A percentile compares a stretch with the other conserved stretches of the same genome.
These are phyloP conservation scores for Corymbia citriodora DNA, from an alignment of 441 rosid genomes.

Conservation along the genomic window DNA sequence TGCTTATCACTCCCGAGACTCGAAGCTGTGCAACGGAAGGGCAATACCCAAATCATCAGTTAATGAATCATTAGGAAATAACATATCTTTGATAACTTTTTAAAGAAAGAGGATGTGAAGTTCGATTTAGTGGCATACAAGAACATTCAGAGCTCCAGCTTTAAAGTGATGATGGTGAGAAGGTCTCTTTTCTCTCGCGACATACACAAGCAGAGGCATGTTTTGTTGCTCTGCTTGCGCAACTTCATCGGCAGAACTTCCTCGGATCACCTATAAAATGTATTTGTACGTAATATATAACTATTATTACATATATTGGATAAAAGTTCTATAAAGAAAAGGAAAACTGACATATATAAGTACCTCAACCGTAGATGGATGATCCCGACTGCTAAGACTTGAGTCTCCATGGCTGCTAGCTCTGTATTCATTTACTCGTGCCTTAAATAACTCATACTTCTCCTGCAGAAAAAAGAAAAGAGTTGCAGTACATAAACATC, in stretches of 20 bases:
- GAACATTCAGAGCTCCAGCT: slow-evolving; percentile 49
- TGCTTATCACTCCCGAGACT: slow-evolving; percentile 32
- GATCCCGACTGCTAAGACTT: neutral
- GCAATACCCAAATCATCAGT: neutral
- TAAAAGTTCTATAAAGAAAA: neutral
- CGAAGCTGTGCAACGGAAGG: slow-evolving; percentile 19
- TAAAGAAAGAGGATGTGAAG: neutral
- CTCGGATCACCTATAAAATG: slow-evolving; percentile 17
- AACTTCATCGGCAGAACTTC: neutral
- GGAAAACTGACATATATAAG: neutral
- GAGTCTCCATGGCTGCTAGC: neutral
- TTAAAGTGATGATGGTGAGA: slow-evolving; percentile 32
- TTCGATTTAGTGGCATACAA: slow-evolving; percentile 12
- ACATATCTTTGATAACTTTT: neutral
- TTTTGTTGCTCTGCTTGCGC: neutral
- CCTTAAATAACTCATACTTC: slow-evolving; percentile 21
- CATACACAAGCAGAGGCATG: slow-evolving; percentile 39
- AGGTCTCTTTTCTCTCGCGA: slow-evolving; percentile 43
- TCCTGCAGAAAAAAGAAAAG: slow-evolving; percentile 3
- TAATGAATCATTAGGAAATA: neutral
- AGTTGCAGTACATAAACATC: neutral
- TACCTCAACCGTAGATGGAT: slow-evolving; percentile 24
- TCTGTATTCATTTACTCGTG: slow-evolving; percentile 1
- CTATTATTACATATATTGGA: neutral
- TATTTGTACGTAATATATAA: too few relatives aligned